Evolutionary conservation across 2,329 filamentous ascomycete genomes (phyloP), one percentile per base, ranked within the genome.

Genomic region (Ustulina deusta): DNA sequence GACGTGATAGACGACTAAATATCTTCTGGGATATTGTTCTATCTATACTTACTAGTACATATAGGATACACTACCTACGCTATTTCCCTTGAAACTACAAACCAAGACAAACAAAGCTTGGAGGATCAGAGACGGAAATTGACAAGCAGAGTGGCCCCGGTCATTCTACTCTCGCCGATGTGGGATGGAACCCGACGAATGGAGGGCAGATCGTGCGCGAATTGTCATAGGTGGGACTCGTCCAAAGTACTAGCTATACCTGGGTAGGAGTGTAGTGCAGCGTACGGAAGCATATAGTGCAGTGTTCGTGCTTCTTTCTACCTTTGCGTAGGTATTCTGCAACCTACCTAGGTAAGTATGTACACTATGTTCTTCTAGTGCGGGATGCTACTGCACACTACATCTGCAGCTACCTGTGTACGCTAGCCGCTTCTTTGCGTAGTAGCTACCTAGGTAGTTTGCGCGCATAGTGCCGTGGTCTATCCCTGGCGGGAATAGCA

Each of bases 71-170:
- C 10, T n/a, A 6, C 20, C 27, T 52, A 52, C 17, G 5, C 7
- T 11, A 25, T 25, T 13, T 11, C 20, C 5, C 10, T 48, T 9
- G 4, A 52, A 1, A 15, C 15, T 52, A 17, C n/a, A 20, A 29
- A 11, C 32, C 32, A 22, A 27, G 52, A 17, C 22, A 20, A 56
- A 40, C 20, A n/a, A 40, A n/a, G 54, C 36, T 52, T 32, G 51
- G 20, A 61, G 57, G 63, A 52, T 62, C 58, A 51, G 36, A 32
- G 36, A 40, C 55, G 58, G 44, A 38, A 54, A 58, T 55, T 68
- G 61, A 61, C 51, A 44, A 32, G 40, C 40, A 68, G 61, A 51
- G 15, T 15, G 20, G n/a, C 55, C 56, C 49, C 49, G 27, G 49
- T 44, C 58, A 29, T 34, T n/a, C 27, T 36, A 25, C 55, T 20